Base-by-base conservation (phyloP, 2,329 filamentous ascomycete species). In the Fusarium incarnatum region DNA sequence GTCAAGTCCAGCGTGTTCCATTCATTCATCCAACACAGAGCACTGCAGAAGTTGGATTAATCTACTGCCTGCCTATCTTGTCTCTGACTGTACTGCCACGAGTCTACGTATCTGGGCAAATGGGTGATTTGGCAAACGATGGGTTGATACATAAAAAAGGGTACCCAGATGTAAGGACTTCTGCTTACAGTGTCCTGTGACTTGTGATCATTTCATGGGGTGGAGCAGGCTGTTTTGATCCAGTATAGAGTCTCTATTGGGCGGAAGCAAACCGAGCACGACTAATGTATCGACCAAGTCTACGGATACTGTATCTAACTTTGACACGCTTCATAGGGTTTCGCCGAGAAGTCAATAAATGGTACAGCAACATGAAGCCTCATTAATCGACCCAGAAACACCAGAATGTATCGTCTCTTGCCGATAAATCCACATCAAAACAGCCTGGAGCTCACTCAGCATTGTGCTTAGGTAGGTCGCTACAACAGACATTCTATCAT, bases 221-320 rank as follows among this genome's bases (percentile, higher is more conserved):
- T 68, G 58, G 64, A 67, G 55, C 49, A 56, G 54, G 22, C 49
- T 56, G 48, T 32, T 67, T 50, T 42, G 23, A 41, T 53, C 57
- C 50, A 47, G 45, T n/a, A n/a, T 32, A 42, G 53, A n/a, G 42
- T 40, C 62, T 56, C 34, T 28, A 44, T 49, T 40, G 42, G 54
- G 22, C n/a, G 45, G 13, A 55, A 46, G 40, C 25, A 44, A 41
- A 20, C 23, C 37, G 22, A 59, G 44, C 63, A 60, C 60, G 56
- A 60, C 62, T 53, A 58, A 66, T 49, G 61, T 63, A 41, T 46
- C 41, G 12, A 34, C 25, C 23, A 37, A 23, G 40, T 40, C 22
- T 11, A 30, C 28, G 28, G 28, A 15, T 30, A 37, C 34, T 40
- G 56, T 41, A 25, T 57, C 46, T 57, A 23, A 48, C 45, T 52